These are phyloP conservation scores for Lolium rigidum DNA, from an alignment of 176 grass and related monocot genomes.

Conservation along the genomic window DNA sequence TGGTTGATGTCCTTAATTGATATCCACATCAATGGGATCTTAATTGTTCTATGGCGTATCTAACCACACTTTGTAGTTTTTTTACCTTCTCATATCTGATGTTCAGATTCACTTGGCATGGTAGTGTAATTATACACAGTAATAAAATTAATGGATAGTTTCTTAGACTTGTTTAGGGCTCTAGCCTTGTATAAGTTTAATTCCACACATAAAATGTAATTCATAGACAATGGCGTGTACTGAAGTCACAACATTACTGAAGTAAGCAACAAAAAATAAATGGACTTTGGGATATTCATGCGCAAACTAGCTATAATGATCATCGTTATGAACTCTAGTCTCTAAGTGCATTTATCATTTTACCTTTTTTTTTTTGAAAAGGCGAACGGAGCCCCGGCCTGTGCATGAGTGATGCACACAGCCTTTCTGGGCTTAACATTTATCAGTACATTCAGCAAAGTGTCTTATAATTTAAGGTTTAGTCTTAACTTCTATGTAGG, in stretches of 20 bases:
- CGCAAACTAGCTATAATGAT: not conserved
- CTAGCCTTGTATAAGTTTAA: slow-evolving; percentile 2
- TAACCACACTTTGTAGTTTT: not conserved
- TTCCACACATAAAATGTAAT: not conserved
- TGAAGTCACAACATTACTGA: not conserved
- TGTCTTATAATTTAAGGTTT: not conserved
- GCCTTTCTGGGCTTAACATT: no score
- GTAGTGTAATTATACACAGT: slow-evolving; percentile 9
- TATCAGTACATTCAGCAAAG: not conserved
- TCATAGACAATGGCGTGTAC: not conserved
- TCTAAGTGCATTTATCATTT: slow-evolving; percentile 4
- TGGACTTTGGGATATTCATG: not conserved
- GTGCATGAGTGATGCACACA: no score
- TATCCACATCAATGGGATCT: slow-evolving; percentile 7
- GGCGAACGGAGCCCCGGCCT: no score
- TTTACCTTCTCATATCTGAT: not conserved
- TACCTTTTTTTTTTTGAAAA: not conserved
- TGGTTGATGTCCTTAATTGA: slow-evolving; percentile 1
- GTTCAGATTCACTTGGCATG: not conserved
- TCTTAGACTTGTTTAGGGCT: not conserved
- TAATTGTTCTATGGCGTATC: not conserved
- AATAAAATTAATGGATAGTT: not conserved
- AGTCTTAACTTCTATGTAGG: slow-evolving; percentile 41
- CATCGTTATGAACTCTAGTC: not conserved
- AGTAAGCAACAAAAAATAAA: not conserved